These are phyloP conservation scores for Eremothecium cymbalariae DNA, from an alignment of 1,139 yeast genomes.

Conservation along the genomic window DNA sequence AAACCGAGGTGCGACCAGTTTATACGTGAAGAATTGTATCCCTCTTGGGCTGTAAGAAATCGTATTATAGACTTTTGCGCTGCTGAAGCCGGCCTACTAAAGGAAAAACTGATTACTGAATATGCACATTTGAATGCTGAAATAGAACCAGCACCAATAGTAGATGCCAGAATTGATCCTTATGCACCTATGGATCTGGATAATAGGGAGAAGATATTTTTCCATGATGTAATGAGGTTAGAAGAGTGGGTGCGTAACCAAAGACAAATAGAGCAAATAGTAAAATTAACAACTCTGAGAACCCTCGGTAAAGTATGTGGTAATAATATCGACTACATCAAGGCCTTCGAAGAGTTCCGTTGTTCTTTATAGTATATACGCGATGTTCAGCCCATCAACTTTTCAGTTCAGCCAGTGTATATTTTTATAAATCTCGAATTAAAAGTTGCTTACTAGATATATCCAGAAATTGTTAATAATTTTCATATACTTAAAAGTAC, in stretches of 20 bases:
- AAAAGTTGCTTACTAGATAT: too few relatives aligned
- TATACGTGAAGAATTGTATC: constrained; percentile 32
- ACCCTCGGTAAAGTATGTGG: constrained; percentile 35
- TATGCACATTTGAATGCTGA: constrained; percentile 9
- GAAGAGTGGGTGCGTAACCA: constrained; percentile 36
- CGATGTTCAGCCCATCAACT: too few relatives aligned
- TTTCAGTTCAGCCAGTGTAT: too few relatives aligned
- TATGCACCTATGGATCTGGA: constrained; percentile 37
- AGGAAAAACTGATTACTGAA: constrained; percentile 17
- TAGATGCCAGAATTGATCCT: constrained; percentile 38
- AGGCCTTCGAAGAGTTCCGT: constrained; percentile 19
- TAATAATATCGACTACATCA: constrained; percentile 24
- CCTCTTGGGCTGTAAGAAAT: constrained; percentile 38
- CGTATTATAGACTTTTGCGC: constrained; percentile 36
- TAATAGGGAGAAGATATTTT: constrained; percentile 26
- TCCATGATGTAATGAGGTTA: constrained; percentile 27
- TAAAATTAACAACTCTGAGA: constrained; percentile 33
- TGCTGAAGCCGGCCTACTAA: constrained; percentile 25
- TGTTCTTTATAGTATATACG: too few relatives aligned
- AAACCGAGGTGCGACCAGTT: constrained; percentile 30
- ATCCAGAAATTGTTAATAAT: too few relatives aligned
- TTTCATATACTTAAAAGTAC: too few relatives aligned
- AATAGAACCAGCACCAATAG: constrained; percentile 9
- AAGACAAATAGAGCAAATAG: constrained; percentile 35
- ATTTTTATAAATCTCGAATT: too few relatives aligned